Conservation (phyloP, 1,284 basidiomycete genomes). For the Puccinia horiana region DNA sequence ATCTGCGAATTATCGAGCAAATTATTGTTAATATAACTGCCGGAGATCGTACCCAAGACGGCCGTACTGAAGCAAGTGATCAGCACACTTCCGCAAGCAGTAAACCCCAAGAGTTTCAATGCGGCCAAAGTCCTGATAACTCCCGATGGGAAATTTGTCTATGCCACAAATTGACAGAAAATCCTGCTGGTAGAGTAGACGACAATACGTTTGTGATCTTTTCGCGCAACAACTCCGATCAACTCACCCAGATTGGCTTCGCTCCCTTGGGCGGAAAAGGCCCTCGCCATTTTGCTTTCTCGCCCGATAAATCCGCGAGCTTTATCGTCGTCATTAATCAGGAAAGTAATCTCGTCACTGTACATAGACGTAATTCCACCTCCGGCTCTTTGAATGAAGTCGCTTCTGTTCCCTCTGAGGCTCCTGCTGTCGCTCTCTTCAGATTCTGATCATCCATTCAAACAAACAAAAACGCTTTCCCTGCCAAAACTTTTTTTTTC, state of each 20-base stretch:
- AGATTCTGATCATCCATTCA: not conserved
- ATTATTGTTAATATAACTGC: conserved; percentile 15
- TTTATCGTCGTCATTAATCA: conserved; percentile 25
- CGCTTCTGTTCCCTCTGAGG: not conserved
- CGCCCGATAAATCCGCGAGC: conserved; percentile 20
- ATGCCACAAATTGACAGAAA: conserved; percentile 31
- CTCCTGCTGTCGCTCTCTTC: conserved; percentile 18
- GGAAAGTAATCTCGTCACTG: conserved; percentile 12
- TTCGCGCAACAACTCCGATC: conserved; percentile 1
- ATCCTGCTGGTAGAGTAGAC: not conserved
- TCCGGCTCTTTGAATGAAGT: conserved; percentile 17
- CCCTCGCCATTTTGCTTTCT: conserved; percentile 25
- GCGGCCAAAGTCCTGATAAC: conserved; percentile 30
- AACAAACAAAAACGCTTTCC: too few relatives aligned
- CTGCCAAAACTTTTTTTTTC: not conserved
- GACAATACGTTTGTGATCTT: conserved; percentile 41
- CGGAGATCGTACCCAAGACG: not conserved
- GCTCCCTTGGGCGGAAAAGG: conserved; percentile 23
- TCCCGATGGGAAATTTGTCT: conserved; percentile 39
- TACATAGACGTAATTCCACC: conserved; percentile 18
- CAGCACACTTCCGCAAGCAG: conserved; percentile 7
- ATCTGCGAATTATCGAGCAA: conserved; percentile 33
- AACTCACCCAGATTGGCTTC: not conserved
- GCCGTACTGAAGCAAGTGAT: not conserved
- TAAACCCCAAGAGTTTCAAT: conserved; percentile 21